Conservation (phyloP, 2,329 filamentous ascomycete species). For the Aspergillus sp. region DNA sequence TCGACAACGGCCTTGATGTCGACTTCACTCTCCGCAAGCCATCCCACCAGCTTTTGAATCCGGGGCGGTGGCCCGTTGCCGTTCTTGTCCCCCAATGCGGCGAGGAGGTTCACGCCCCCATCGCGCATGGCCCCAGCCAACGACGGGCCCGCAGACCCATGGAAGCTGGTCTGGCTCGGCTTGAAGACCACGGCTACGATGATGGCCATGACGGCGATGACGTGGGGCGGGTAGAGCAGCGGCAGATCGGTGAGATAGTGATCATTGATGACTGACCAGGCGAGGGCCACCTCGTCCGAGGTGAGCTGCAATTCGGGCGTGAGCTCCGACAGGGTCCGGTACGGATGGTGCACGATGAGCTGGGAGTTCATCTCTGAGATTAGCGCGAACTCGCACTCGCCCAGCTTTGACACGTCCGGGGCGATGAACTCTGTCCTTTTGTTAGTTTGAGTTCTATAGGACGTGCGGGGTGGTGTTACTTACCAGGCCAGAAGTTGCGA, state of each 20-base stretch:
- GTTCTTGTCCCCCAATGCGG: constrained; percentile 32
- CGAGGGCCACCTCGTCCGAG: constrained; percentile 75
- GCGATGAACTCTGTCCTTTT: constrained; percentile 60
- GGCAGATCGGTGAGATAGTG: constrained; percentile 91
- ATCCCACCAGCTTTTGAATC: constrained; percentile 69
- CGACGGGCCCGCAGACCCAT: constrained; percentile 29
- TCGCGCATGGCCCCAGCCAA: constrained; percentile 37
- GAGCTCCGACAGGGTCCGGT: constrained; percentile 73
- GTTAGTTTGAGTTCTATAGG: constrained; percentile 14
- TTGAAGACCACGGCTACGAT: constrained; percentile 80
- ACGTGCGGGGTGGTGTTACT: constrained; percentile 13
- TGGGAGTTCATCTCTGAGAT: constrained; percentile 90
- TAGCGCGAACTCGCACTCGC: constrained; percentile 90
- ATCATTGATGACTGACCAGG: constrained; percentile 85
- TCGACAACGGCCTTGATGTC: constrained; percentile 84
- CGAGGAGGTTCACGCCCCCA: constrained; percentile 34
- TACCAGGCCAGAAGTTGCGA: constrained; percentile 76
- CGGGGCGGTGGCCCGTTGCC: constrained; percentile 30
- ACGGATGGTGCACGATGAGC: constrained; percentile 87
- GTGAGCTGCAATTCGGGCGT: constrained; percentile 68
- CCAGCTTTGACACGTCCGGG: constrained; percentile 77
- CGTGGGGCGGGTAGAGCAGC: constrained; percentile 79
- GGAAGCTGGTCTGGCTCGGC: constrained; percentile 52
- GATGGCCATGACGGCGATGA: constrained; percentile 82
- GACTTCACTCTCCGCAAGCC: constrained; percentile 82